Base-by-base conservation (phyloP, 1,284 basidiomycete genomes). In the Inonotus obliquus region DNA sequence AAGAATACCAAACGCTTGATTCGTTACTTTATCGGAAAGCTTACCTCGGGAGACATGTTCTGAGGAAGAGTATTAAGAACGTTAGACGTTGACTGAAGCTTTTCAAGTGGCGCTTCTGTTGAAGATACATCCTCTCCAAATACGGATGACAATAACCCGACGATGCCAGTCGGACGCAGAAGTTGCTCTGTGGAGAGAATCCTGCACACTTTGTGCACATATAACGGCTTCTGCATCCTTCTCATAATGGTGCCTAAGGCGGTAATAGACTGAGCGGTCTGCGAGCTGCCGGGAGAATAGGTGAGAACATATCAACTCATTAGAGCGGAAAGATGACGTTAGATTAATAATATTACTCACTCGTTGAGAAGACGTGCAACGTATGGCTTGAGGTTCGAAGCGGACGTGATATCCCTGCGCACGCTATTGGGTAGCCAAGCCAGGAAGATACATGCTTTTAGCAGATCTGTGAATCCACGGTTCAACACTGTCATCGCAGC, bases 111-210 rank as follows among this genome's bases (percentile, higher is more conserved):
- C 1, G 80, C 79, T 14, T 80, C 81, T 19, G 77, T 77, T 0
- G 74, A 71, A 2, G 71, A 67, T 21, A 82, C 79, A 47, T 81
- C 81, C 61, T 88, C 86, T 0, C 85, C 83, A 63, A 91, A 87
- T 0, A 90, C 73, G 17, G 85, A 86, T 10, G 79, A 77, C 63
- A 82, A 85, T 21, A 92, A 76, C 1, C 88, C 89, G 38, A 74
- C 77, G 2, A 92, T 76, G 1, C 90, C 90, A 35, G 84, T 81
- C 1, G 83, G 81, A 32, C 87, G 82, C 29, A 89, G 71, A 7
- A 92, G 72, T 67, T 91, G 88, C 60, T 80, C 78, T 66, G 83
- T 85, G 25, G 92, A 78, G 29, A 91, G 74, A 29, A 78, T 79
- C 0, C 81, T 76, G 65, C 84, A 88, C 27, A 83, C 67, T 67